phyloP scores from a whole-genome alignment of 345 rosid genomes.

The Camelina hispida region DNA sequence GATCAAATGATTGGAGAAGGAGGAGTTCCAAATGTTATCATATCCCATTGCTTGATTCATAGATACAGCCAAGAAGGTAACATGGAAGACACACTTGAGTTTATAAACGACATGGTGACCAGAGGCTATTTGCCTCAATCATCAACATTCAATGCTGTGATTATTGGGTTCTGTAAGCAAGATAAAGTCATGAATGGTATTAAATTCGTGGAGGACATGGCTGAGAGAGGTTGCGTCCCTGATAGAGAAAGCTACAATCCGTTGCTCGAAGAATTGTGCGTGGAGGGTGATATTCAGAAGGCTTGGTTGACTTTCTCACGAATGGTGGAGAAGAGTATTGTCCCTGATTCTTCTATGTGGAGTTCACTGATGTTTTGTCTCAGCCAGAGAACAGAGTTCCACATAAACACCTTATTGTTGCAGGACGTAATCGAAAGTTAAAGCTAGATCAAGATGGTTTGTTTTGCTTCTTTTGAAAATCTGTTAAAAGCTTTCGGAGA shows the following conservation, averaged over 20 bases:
- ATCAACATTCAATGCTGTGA: slow-evolving; percentile 60
- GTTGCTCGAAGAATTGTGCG: slow-evolving; percentile 53
- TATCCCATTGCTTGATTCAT: slow-evolving; percentile 64
- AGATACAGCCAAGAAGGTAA: slow-evolving; percentile 55
- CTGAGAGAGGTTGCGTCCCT: slow-evolving; percentile 58
- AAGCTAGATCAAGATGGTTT: slow-evolving; percentile 19
- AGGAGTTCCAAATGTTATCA: slow-evolving; percentile 54
- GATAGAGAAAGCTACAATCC: slow-evolving; percentile 54
- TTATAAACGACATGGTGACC: slow-evolving; percentile 63
- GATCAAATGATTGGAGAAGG: slow-evolving; percentile 62
- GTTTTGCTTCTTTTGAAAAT: not conserved
- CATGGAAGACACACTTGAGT: slow-evolving; percentile 55
- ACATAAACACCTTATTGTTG: slow-evolving; percentile 42
- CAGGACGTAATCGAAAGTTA: slow-evolving; percentile 31
- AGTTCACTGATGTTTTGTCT: slow-evolving; percentile 54
- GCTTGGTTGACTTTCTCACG: slow-evolving; percentile 51
- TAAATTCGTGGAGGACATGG: slow-evolving; percentile 69
- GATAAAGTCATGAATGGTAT: slow-evolving; percentile 60
- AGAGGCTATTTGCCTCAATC: slow-evolving; percentile 54
- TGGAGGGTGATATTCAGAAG: slow-evolving; percentile 52
- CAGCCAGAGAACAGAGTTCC: slow-evolving; percentile 46
- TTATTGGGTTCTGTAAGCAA: slow-evolving; percentile 60
- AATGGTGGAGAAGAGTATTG: slow-evolving; percentile 63
- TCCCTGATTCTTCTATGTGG: slow-evolving; percentile 67
- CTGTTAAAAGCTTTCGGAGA: too few relatives aligned